Evolutionary conservation across 257 asterid genomes (phyloP), one percentile per base, ranked within the genome.

Genomic region (Prunella vulgaris): DNA sequence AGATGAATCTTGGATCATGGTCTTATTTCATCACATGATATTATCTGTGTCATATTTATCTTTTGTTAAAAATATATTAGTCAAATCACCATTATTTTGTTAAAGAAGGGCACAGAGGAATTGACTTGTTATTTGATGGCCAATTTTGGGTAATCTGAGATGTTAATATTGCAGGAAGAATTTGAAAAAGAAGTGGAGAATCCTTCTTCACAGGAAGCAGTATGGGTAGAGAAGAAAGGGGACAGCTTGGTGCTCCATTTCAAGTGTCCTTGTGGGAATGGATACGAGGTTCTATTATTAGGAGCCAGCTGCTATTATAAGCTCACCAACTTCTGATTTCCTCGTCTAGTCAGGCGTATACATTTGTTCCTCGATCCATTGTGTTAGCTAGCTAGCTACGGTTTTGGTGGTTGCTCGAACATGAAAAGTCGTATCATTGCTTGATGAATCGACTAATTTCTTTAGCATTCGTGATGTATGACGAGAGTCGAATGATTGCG

Each of bases 241-340:
- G 79, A 78, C 0, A 9, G 57, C 37, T 24, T 84, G 20, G 74
- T 70, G 35, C 78, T 84, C 61, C 84, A 81, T 59, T 81, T 84
- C 82, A 81, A 32, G 76, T 81, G 86, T 74, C 83, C 85, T 17
- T 84, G 86, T 65, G 80, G 82, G 0, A 20, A 66, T n/a, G 84
- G 80, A 20, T 81, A 80, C 53, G 73, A 81, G 71, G 69, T 81
- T 25, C 76, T 83, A 27, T 84, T 83, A 1, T 66, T 68, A 9
- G 82, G 78, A 14, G 70, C 52, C 32, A 60, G 37, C 73, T 83
- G 88, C 54, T 80, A 80, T 68, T 83, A 83, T 71, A 80, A 83
- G 40, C 46, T 83, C 20, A 72, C 82, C 0, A 72, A 3, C 24
- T 78, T 80, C 74, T 59, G 78, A 77, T 56, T 5, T 10, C 7